These are phyloP conservation scores for Ceratobasidium sp. DNA, from an alignment of 1,284 basidiomycete species.

Conservation along the genomic window DNA sequence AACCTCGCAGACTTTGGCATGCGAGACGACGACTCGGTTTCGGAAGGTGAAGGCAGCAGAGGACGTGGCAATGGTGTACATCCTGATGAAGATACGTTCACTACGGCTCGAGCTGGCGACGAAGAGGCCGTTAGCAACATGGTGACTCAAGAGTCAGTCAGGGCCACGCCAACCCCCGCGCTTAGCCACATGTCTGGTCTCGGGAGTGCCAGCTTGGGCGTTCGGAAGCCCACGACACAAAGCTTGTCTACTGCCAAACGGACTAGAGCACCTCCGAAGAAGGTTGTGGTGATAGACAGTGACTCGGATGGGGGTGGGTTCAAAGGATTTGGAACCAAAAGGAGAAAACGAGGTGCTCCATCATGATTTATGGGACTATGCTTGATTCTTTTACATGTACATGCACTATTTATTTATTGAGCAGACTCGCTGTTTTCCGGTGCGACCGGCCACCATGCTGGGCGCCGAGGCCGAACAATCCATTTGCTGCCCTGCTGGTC, in stretches of 20 bases:
- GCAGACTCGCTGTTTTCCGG: neutral
- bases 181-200: slow-evolving; percentile 39
- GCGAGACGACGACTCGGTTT: slow-evolving; percentile 26
- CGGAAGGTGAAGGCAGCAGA: slow-evolving; percentile 51
- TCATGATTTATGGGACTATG: slow-evolving; percentile 18
- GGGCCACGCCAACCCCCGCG: slow-evolving; percentile 6
- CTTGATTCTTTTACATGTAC: slow-evolving; percentile 9
- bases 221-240: slow-evolving; percentile 13
- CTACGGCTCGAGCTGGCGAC: slow-evolving; percentile 15
- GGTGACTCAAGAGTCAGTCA: slow-evolving; percentile 28
- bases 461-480: slow-evolving; percentile 68
- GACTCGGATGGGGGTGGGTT: slow-evolving; percentile 41
- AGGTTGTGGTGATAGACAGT: slow-evolving; percentile 35
- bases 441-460: slow-evolving; percentile 72
- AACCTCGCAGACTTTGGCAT: slow-evolving; percentile 41
- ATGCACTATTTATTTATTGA: neutral
- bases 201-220: slow-evolving; percentile 27
- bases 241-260: slow-evolving; percentile 20
- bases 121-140: slow-evolving; percentile 39
- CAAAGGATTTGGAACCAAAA: slow-evolving; percentile 41
- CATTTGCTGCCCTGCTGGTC: slow-evolving; percentile 54
- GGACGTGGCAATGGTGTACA: neutral
- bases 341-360: slow-evolving; percentile 28
- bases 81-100: slow-evolving; percentile 21
- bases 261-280: slow-evolving; percentile 14